Evolutionary conservation across 2,329 filamentous ascomycete species (phyloP).

Genomic region (Setomelanomma holmii): DNA sequence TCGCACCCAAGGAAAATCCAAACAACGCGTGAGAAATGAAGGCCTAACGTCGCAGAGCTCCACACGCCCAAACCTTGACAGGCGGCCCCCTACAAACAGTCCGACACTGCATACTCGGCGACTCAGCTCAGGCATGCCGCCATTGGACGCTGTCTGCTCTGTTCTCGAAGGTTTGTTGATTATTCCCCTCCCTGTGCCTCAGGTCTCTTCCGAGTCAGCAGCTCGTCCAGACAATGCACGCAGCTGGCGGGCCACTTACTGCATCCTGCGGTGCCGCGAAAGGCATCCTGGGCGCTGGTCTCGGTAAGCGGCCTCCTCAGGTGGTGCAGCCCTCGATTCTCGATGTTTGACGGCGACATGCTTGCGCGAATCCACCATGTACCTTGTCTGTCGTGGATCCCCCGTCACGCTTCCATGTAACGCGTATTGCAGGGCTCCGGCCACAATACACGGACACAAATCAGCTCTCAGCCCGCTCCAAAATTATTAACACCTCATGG

Average conservation of each 20-base stretch:
- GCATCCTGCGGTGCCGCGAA: conserved; percentile 33
- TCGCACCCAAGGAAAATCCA: conserved; percentile 26
- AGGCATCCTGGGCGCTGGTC: conserved; percentile 17
- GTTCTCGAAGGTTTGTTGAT: conserved; percentile 12
- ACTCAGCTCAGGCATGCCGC: conserved; percentile 17
- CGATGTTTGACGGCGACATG: conserved; percentile 33
- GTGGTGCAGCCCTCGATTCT: conserved; percentile 37
- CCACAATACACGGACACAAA: conserved; percentile 43
- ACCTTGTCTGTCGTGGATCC: conserved; percentile 20
- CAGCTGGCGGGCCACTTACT: conserved; percentile 27
- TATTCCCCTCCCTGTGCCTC: conserved; percentile 24
- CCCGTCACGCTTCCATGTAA: conserved; percentile 40
- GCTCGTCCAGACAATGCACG: conserved; percentile 9
- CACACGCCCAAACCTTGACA: conserved; percentile 34
- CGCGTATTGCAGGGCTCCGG: conserved; percentile 39
- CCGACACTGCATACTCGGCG: conserved; percentile 21
- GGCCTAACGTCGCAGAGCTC: conserved; percentile 29
- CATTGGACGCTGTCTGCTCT: conserved; percentile 24
- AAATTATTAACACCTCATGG: conserved; percentile 41
- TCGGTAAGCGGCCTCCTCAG: conserved; percentile 31
- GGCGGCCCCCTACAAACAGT: conserved; percentile 33
- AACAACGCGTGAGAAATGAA: conserved; percentile 50
- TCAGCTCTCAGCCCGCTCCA: conserved; percentile 38
- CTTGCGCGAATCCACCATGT: conserved; percentile 40
- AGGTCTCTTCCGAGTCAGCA: conserved; percentile 18